These are phyloP conservation scores for Ceratocystis albifundus DNA, from an alignment of 2,329 filamentous ascomycete genomes.

Conservation along the genomic window DNA sequence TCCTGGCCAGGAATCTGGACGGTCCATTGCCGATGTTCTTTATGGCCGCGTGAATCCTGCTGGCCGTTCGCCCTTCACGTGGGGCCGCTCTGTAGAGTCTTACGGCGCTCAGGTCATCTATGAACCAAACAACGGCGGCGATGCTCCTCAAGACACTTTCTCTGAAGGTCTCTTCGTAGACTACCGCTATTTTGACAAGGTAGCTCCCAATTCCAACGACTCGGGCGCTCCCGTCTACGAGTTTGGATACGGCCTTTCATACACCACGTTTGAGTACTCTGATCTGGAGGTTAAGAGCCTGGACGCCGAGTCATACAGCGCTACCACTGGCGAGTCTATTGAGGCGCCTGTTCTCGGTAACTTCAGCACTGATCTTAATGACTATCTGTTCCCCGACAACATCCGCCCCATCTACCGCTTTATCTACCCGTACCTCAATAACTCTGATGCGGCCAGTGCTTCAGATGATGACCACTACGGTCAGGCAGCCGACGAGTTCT, in stretches of 20 bases:
- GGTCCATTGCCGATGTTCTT: constrained; percentile 68
- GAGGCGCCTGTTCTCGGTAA: constrained; percentile 55
- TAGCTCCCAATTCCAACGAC: constrained; percentile 30
- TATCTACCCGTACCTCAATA: constrained; percentile 65
- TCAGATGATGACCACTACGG: constrained; percentile 51
- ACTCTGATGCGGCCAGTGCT: constrained; percentile 45
- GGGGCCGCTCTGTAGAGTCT: constrained; percentile 54
- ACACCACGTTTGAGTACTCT: constrained; percentile 69
- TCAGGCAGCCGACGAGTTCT: constrained; percentile 43
- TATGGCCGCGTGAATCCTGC: constrained; percentile 70
- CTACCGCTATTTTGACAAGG: constrained; percentile 65
- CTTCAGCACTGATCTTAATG: constrained; percentile 47
- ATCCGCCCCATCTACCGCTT: constrained; percentile 43
- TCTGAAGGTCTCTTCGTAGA: constrained; percentile 72
- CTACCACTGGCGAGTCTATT: constrained; percentile 50
- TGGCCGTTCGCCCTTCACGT: constrained; percentile 69
- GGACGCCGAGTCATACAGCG: constrained; percentile 41
- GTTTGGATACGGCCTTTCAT: constrained; percentile 70
- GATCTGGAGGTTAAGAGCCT: constrained; percentile 46
- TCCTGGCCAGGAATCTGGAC: constrained; percentile 74
- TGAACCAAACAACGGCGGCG: constrained; percentile 54
- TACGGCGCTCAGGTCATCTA: constrained; percentile 60
- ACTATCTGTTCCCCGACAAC: constrained; percentile 56
- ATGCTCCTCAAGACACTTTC: constrained; percentile 61
- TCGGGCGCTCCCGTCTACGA: constrained; percentile 60